phyloP scores from a whole-genome alignment of 1,139 yeast species.

The Protomyces pachydermus region DNA sequence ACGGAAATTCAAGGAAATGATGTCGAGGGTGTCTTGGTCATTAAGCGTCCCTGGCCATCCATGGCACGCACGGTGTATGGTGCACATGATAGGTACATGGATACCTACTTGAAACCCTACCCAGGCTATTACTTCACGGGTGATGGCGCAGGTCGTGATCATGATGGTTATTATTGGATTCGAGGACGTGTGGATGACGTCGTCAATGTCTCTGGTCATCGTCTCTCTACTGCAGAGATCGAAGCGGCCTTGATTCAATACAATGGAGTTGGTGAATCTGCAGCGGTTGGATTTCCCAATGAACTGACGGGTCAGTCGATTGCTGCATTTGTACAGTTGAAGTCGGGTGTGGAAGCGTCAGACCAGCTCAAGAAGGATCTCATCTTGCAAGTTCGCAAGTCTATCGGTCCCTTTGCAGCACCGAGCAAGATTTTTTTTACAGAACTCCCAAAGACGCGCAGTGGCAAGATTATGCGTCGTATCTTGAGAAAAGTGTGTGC shows the following conservation, averaged over 20 bases:
- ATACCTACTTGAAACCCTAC: conserved; percentile 90
- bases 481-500: conserved; percentile 86
- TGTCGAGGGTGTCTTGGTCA: conserved; percentile 92
- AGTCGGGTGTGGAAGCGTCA: conserved; percentile 49
- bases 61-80: conserved; percentile 96
- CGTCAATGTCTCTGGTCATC: conserved; percentile 95
- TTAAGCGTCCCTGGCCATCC: conserved; percentile 91
- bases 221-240: conserved; percentile 94
- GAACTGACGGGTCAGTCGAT: conserved; percentile 98
- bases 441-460: conserved; percentile 95
- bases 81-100: conserved; percentile 83
- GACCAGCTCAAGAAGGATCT: conserved; percentile 72
- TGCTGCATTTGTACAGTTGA: conserved; percentile 85
- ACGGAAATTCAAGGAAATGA: conserved; percentile 78
- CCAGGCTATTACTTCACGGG: conserved; percentile 97
- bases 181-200: conserved; percentile 99
- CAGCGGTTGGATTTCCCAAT: conserved; percentile 90
- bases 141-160: conserved; percentile 97
- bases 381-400: conserved; percentile 80
- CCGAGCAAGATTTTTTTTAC: conserved; percentile 82
- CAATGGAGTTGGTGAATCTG: conserved; percentile 78
- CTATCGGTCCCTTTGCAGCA: conserved; percentile 97
- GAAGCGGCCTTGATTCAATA: conserved; percentile 87
- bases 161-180: conserved; percentile 97
- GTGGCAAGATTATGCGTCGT: conserved; percentile 98